phyloP scores from a whole-genome alignment of 2,329 filamentous ascomycete genomes.

The Cladosporium cucumerinum region DNA sequence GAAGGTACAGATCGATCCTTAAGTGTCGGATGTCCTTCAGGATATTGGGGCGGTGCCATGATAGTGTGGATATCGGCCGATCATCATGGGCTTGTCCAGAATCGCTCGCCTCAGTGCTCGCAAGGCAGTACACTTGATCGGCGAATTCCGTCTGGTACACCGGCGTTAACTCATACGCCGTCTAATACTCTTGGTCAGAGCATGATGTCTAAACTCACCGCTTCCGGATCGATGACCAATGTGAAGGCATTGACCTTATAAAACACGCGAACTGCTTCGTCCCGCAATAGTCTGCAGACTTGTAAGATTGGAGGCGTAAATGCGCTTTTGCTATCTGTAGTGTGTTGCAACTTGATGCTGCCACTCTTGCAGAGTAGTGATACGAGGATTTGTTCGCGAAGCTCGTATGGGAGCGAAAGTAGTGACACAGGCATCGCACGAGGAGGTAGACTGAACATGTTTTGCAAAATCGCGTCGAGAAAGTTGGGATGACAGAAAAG shows the following conservation, averaged over 20 bases:
- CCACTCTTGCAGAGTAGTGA: slow-evolving; percentile 19
- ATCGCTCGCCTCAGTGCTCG: background rate
- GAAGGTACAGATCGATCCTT: slow-evolving; percentile 23
- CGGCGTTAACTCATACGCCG: background rate
- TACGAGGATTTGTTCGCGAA: slow-evolving; percentile 21
- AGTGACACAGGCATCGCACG: slow-evolving; percentile 4
- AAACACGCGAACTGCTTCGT: slow-evolving; percentile 23
- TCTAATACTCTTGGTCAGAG: background rate
- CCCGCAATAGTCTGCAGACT: slow-evolving; percentile 20
- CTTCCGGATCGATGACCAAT: slow-evolving; percentile 23
- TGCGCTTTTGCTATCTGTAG: slow-evolving; percentile 10
- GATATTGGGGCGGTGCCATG: slow-evolving; percentile 21
- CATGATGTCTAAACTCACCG: background rate
- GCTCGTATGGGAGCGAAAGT: slow-evolving; percentile 21
- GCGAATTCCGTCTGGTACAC: background rate
- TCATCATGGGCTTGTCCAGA: background rate
- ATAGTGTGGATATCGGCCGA: slow-evolving; percentile 17
- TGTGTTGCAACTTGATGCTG: slow-evolving; percentile 23
- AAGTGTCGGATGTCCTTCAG: slow-evolving; percentile 19
- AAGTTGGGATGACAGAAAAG: background rate
- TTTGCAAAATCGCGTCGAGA: background rate
- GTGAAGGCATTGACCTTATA: slow-evolving; percentile 24
- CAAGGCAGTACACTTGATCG: background rate
- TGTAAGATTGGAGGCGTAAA: slow-evolving; percentile 22
- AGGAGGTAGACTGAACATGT: background rate